Conservation (phyloP, 306 rosid species). For the Acacia melanoxylon region DNA sequence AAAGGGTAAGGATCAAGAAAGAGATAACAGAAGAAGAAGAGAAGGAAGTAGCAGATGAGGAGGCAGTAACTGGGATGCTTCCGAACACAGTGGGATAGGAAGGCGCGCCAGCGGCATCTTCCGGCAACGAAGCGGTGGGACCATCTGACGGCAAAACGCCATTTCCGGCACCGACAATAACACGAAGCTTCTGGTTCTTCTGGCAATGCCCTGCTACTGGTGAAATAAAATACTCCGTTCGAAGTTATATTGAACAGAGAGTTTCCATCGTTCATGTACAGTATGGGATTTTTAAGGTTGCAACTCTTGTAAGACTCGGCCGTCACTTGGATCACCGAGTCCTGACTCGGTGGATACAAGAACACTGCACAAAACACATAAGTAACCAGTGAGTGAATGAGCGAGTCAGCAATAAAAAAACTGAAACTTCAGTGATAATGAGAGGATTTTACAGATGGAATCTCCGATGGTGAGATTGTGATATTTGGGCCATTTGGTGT, state of each 20-base stretch:
- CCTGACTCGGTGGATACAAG: slow-evolving; percentile 94
- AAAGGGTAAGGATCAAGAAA: slow-evolving; percentile 3
- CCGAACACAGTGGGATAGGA: slow-evolving; percentile 81
- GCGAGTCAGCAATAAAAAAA: background rate
- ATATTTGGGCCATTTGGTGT: slow-evolving; percentile 72
- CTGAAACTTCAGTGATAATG: background rate
- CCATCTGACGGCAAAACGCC: slow-evolving; percentile 42
- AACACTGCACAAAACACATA: slow-evolving; percentile 53
- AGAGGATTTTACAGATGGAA: slow-evolving; percentile 60
- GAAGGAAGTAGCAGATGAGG: slow-evolving; percentile 41
- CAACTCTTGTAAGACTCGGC: slow-evolving; percentile 62
- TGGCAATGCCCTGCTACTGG: slow-evolving; percentile 72
- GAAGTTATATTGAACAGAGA: slow-evolving; percentile 79
- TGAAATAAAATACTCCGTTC: slow-evolving; percentile 71
- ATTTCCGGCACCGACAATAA: slow-evolving; percentile 51
- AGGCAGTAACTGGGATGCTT: slow-evolving; percentile 57
- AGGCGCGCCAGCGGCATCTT: slow-evolving; percentile 56
- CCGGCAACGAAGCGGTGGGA: slow-evolving; percentile 57
- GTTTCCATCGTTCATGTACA: slow-evolving; percentile 79
- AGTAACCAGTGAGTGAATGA: no score
- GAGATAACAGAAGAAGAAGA: slow-evolving; percentile 36
- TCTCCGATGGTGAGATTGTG: slow-evolving; percentile 73
- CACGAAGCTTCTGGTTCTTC: slow-evolving; percentile 70
- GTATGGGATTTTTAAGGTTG: slow-evolving; percentile 74
- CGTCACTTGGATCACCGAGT: slow-evolving; percentile 85